Evolutionary conservation across 805 yeast species (phyloP).

Genomic region (Priceomyces melissophilus): DNA sequence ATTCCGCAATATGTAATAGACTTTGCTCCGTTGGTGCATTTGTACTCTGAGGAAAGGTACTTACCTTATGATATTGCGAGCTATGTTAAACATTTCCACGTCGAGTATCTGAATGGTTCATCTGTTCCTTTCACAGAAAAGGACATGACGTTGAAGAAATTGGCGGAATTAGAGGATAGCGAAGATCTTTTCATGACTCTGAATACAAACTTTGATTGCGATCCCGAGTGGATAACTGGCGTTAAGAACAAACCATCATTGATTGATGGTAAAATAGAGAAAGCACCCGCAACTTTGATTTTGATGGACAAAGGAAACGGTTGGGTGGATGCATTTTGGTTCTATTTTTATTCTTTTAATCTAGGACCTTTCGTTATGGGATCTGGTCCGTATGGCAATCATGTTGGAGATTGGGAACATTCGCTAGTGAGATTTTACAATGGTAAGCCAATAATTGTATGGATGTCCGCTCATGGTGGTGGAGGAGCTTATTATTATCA

Average conservation of each 20-base stretch:
- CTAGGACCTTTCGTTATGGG: constrained; percentile 98
- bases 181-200: constrained; percentile 58
- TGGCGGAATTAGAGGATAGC: constrained; percentile 26
- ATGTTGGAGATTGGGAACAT: constrained; percentile 98
- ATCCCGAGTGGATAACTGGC: constrained; percentile 88
- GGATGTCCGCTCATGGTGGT: constrained; percentile 99
- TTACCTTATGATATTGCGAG: constrained; percentile 77
- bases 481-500: constrained; percentile 83
- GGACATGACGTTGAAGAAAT: constrained; percentile 27
- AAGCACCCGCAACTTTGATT: constrained; percentile 78
- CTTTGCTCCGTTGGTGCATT: constrained; percentile 73
- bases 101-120: constrained; percentile 51
- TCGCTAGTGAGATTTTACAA: constrained; percentile 78
- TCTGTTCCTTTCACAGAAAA: constrained; percentile 29
- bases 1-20: constrained; percentile 64
- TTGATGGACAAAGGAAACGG: constrained; percentile 93
- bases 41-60: constrained; percentile 86
- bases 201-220: constrained; percentile 60
- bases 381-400: constrained; percentile 94
- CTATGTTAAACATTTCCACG: constrained; percentile 63
- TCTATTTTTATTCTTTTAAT: constrained; percentile 90
- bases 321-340: constrained; percentile 95
- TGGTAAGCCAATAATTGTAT: constrained; percentile 76
- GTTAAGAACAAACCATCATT: constrained; percentile 60
- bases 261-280: constrained; percentile 62